Base-by-base conservation (phyloP, 495 filamentous ascomycete genomes). In the Aspergillus taichungensis region DNA sequence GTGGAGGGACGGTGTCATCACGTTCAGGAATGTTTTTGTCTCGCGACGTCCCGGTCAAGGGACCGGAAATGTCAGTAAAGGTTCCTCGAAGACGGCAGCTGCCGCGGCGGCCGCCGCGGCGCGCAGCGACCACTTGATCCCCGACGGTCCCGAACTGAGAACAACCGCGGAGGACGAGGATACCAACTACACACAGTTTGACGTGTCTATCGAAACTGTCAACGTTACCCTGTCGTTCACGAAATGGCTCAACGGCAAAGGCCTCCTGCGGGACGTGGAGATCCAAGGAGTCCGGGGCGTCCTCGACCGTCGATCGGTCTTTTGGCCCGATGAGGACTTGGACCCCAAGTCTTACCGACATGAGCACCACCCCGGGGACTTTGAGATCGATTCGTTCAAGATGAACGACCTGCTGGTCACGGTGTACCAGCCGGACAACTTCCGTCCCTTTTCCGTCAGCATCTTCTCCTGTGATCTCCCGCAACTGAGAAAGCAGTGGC, bases 241-340 rank as follows among this genome's bases (percentile, higher is more conserved):
- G 3, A 95, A 95, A 55, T 98, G 92, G 92, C 87, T 94, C 72
- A 96, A 94, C 54, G 91, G 92, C 14, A 95, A 90, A 66, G 92
- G 92, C 0, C 77, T 94, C 3, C 75, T 98, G 10, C 82, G 83
- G 51, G 85, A 95, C 66, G 92, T 96, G 35, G 88, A 95, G 56
- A 81, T 98, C 9, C 90, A 87, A 56, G 92, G 92, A 10, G 85
- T 98, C n/a, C 80, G 92, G 44, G 92, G 92, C n/a, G 88, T 96
- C 10, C 74, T 98, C 29, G 92, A 98, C 61, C 78, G 91, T 49
- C 90, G 88, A 3, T 80, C 80, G 31, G 81, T 98, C 11, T 67
- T 73, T 42, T 89, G 85, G 78, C 67, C 74, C 5, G 70, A 66
- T 10, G 79, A 84, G n/a, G 72, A 78, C 45, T 64, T 86, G 29